A percentile compares a stretch with the other conserved stretches of the same genome.
phyloP scores from a whole-genome alignment of 2,329 filamentous ascomycete genomes.

The Orbilia brochopaga region DNA sequence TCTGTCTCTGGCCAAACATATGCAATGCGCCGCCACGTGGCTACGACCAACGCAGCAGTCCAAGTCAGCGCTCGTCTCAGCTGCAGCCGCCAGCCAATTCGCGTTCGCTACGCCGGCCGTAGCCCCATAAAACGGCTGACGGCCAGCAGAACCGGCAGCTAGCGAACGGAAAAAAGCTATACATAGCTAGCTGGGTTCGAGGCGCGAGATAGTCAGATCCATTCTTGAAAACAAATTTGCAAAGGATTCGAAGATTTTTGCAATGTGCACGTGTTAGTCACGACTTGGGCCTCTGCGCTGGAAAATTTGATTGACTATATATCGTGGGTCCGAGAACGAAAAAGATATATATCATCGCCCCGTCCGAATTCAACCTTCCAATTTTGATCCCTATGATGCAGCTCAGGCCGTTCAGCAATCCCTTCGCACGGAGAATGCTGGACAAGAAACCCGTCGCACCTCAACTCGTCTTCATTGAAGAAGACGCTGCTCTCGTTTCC shows the following conservation, averaged over 20 bases:
- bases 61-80: not conserved
- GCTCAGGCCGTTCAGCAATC: constrained; percentile 35
- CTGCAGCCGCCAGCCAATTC: not conserved
- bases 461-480: constrained; percentile 46
- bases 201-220: not conserved
- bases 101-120: not conserved
- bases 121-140: not conserved
- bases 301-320: not conserved
- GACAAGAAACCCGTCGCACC: constrained; percentile 31
- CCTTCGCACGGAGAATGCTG: constrained; percentile 33
- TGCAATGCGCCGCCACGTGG: not conserved
- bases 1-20: too few relatives aligned
- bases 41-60: not conserved
- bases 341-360: not conserved
- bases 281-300: too few relatives aligned
- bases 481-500: constrained; percentile 29
- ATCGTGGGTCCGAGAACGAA: not conserved
- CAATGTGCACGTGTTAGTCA: too few relatives aligned
- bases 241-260: not conserved
- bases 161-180: not conserved
- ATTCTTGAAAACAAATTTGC: not conserved
- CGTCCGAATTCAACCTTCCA: not conserved
- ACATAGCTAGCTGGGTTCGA: not conserved
- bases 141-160: not conserved
- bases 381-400: constrained; percentile 43